phyloP scores from a whole-genome alignment of 2,329 filamentous ascomycete species.

The Neonectria ditissima region DNA sequence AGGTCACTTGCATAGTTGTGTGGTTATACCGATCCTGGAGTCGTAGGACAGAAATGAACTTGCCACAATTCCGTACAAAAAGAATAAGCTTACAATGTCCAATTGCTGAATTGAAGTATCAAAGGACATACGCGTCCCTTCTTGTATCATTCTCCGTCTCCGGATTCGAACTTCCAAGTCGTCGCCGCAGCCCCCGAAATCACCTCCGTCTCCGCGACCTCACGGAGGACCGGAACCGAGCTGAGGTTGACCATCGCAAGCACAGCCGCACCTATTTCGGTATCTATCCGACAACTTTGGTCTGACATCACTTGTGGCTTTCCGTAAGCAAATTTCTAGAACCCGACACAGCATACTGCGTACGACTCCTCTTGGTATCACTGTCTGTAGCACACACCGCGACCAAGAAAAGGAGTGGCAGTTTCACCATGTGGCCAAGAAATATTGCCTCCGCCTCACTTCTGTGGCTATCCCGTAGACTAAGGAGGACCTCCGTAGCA shows the following conservation, averaged over 20 bases:
- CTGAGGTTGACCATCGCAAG: not conserved
- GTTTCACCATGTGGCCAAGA: not conserved
- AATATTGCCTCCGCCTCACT: constrained; percentile 18
- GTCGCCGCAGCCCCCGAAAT: constrained; percentile 7
- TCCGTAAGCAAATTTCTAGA: not conserved
- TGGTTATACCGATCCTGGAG: constrained; percentile 5
- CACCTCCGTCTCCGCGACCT: constrained; percentile 20
- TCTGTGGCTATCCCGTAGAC: constrained; percentile 12
- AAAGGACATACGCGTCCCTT: constrained; percentile 1
- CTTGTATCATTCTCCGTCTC: constrained; percentile 24
- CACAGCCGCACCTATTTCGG: constrained; percentile 23
- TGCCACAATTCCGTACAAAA: not conserved
- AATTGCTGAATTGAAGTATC: not conserved
- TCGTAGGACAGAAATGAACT: not conserved
- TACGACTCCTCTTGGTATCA: not conserved
- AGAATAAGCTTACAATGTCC: not conserved
- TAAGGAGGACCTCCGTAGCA: constrained; percentile 16
- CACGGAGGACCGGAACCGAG: constrained; percentile 2
- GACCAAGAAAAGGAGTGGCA: not conserved
- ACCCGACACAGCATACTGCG: not conserved
- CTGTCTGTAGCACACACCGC: not conserved
- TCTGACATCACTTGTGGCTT: constrained; percentile 4
- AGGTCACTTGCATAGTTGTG: not conserved
- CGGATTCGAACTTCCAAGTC: not conserved
- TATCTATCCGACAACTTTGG: not conserved